Evolutionary conservation across 495 filamentous ascomycete genomes (phyloP).

Genomic region (Hyaloscypha finlandica): DNA sequence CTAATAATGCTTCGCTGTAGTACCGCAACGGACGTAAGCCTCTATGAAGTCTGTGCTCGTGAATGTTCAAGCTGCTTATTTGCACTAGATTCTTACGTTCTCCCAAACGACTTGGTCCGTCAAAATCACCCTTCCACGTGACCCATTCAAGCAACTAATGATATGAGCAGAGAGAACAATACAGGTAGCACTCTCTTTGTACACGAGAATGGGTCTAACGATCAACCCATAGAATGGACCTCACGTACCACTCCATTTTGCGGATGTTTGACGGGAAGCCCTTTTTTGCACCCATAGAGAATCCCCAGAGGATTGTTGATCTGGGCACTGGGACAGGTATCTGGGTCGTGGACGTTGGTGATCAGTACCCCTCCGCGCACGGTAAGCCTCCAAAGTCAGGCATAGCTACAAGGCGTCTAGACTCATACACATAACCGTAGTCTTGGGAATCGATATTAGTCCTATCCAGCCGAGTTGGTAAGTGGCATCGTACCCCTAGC

Average conservation of each 20-base stretch:
- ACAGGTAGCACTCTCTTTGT: neutral
- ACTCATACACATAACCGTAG: slow-evolving; percentile 5
- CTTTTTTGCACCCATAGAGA: slow-evolving; percentile 27
- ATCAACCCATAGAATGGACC: neutral
- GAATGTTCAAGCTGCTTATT: neutral
- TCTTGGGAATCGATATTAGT: slow-evolving; percentile 40
- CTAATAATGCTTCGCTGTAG: neutral
- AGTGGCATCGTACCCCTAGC: neutral
- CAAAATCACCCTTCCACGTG: neutral
- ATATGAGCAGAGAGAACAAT: neutral
- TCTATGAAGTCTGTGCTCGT: neutral
- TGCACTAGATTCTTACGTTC: neutral
- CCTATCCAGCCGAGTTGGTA: slow-evolving; percentile 39
- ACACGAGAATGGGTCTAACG: neutral
- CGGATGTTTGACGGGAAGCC: slow-evolving; percentile 18
- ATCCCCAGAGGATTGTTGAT: slow-evolving; percentile 32
- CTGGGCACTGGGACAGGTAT: slow-evolving; percentile 29
- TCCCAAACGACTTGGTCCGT: neutral
- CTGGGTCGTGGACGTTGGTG: slow-evolving; percentile 33
- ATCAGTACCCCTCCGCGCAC: slow-evolving; percentile 18
- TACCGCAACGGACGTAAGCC: neutral
- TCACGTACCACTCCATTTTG: neutral
- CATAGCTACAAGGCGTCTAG: no score
- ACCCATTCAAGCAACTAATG: neutral
- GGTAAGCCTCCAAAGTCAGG: slow-evolving; percentile 30